A percentile compares a stretch with the other conserved stretches of the same genome.
These are phyloP conservation scores for Trichoderma hamatum DNA, from an alignment of 2,329 filamentous ascomycete genomes.

Conservation along the genomic window DNA sequence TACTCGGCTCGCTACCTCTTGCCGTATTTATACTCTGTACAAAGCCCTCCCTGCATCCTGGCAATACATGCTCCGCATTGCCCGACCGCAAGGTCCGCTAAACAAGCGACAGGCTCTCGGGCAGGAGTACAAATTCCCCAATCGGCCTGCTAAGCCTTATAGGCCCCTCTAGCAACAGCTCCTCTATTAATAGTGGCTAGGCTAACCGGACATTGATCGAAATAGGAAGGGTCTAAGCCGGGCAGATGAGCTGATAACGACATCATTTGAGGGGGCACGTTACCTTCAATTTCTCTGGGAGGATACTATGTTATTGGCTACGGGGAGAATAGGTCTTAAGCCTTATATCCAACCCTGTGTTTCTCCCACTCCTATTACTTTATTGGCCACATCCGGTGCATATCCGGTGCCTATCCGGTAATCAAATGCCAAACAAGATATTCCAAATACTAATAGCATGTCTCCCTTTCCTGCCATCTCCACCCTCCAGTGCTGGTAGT, in stretches of 20 bases:
- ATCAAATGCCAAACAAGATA: not conserved
- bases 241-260: not conserved
- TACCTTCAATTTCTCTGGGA: not conserved
- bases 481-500: conserved; percentile 1
- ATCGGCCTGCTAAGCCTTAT: conserved; percentile 21
- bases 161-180: not conserved
- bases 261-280: not conserved
- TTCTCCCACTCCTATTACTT: not conserved
- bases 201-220: conserved; percentile 3
- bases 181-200: not conserved
- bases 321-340: not conserved
- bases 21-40: not conserved
- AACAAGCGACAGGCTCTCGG: conserved; percentile 6
- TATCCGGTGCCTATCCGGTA: not conserved
- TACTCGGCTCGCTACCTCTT: not conserved
- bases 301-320: not conserved
- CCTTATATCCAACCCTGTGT: not conserved
- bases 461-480: not conserved
- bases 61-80: conserved; percentile 15
- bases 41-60: not conserved
- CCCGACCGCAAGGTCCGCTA: conserved; percentile 13
- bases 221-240: conserved; percentile 1
- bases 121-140: not conserved
- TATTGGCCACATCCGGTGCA: not conserved
- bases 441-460: not conserved